Base-by-base conservation (phyloP, 257 asterid genomes). In the Ocimum tenuiflorum region DNA sequence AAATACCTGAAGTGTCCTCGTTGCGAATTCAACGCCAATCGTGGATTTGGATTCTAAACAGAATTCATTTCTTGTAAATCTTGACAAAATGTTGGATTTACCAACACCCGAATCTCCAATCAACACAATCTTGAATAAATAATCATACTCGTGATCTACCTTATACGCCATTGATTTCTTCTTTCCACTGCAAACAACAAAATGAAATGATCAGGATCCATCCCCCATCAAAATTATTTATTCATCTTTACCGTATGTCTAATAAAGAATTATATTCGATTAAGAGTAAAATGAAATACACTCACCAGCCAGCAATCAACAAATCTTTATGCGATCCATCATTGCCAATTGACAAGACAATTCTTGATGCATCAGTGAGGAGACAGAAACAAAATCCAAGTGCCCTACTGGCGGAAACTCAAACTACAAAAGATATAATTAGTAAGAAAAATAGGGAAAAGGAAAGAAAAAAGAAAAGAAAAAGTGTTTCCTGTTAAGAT, bases 81-180 rank as follows among this genome's bases (percentile, higher is more conserved):
- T 76, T 0, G 85, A 80, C 65, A 80, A 67, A 33, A 80, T 79
- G 38, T 79, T 79, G 29, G 82, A 73, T 62, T 77, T 77, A 7
- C 82, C 82, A 1, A 77, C 82, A 29, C 82, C 82, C 0, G 79
- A 77, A 41, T 77, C 82, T 60, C 82, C 82, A 29, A 78, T 78
- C 42, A 79, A 59, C 18, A 79, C 83, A 65, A 79, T 79, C 80
- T 79, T 79, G 78, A 79, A 75, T 33, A 79, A 38, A 54, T 79
- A 79, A 79, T 79, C 84, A 36, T 79, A 79, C 61, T 76, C 84
- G 65, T 79, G 78, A 76, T 79, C 84, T 58, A 79, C 81, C 73
- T 76, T 80, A 50, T 76, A 76, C 53, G 85, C 82, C 85, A 80
- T 80, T 61, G 65, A 38, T 46, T 63, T 23, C 62, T 77, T 71